Conservation (phyloP, 1,139 yeast species). For the Kurtzmaniella quercitrusa region DNA sequence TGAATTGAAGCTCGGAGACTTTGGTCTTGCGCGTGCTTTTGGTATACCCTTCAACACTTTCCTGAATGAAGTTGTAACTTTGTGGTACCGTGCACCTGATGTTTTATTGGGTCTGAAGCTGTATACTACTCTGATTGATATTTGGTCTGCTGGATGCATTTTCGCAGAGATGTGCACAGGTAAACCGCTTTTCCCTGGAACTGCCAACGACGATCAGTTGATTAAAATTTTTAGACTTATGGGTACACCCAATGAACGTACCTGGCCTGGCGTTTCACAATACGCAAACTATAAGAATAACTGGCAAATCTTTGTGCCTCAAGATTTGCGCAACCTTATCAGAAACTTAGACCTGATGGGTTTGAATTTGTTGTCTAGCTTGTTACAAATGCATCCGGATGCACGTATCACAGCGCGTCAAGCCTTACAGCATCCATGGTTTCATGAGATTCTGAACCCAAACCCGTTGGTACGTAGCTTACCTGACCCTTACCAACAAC, state of each 20-base stretch:
- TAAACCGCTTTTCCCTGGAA: slow-evolving; percentile 94
- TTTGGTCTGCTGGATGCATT: slow-evolving; percentile 99
- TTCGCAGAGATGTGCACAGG: slow-evolving; percentile 98
- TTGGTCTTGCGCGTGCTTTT: slow-evolving; percentile 95
- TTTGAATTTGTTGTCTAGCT: slow-evolving; percentile 67
- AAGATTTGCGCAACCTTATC: slow-evolving; percentile 72
- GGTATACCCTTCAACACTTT: slow-evolving; percentile 98
- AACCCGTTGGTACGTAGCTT: slow-evolving; percentile 33
- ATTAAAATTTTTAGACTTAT: slow-evolving; percentile 81
- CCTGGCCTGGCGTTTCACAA: slow-evolving; percentile 92
- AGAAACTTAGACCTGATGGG: slow-evolving; percentile 81
- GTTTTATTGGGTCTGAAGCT: slow-evolving; percentile 92
- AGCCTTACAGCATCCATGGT: slow-evolving; percentile 95
- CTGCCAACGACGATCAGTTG: slow-evolving; percentile 92
- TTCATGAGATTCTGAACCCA: slow-evolving; percentile 65
- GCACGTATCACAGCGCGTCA: slow-evolving; percentile 86
- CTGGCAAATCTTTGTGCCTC: slow-evolving; percentile 77
- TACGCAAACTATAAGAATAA: slow-evolving; percentile 82
- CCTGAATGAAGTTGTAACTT: slow-evolving; percentile 94
- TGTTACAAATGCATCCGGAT: slow-evolving; percentile 91
- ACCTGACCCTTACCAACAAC: slow-evolving; percentile 38
- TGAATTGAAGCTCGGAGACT: slow-evolving; percentile 91
- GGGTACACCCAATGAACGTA: slow-evolving; percentile 95
- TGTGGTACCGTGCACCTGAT: slow-evolving; percentile 99
- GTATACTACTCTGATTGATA: slow-evolving; percentile 93